Base-by-base conservation (phyloP, 2,329 filamentous ascomycete species). In the Pseudogymnoascus sp. region DNA sequence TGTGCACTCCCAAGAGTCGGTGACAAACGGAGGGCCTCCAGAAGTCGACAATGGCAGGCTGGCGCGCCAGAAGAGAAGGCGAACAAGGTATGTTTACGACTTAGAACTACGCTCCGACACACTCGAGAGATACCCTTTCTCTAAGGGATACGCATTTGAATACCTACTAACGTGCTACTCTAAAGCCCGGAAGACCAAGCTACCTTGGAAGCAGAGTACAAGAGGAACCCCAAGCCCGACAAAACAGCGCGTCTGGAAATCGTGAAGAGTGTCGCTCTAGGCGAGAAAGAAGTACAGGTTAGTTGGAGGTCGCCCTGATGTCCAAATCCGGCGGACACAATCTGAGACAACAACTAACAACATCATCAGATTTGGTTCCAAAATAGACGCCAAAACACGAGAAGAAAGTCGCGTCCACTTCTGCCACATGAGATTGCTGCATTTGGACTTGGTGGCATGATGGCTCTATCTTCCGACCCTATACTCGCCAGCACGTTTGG, bases 231-330 rank as follows among this genome's bases (percentile, higher is more conserved):
- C 5, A 97, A 96, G 76, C 93, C 93, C 36, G 93, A 96, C 78
- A 97, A 96, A 77, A 83, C 86, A 63, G 89, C 91, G 75, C 90
- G 93, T 77, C 83, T 90, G 57, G 87, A 88, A 64, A 92, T 97
- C 67, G 91, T 96, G 65, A 84, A 85, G 77, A 89, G 87, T 76
- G 92, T 97, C 66, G 89, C 90, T 23, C 82, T 97, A 67, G 93
- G 90, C 69, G 93, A 97, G 78, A 97, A 96, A 76, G 93, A 97
- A 79, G 91, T 97, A 39, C 93, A 97, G 86, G 93, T 96, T 79
- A 76, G 87, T 76, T 57, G 65, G 40, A 51, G 51, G 6, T 31
- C 54, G 11, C 59, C 14, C 29, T 47, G 7, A 45, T 59, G 36
- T 47, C 40, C 29, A 59, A n/a, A 54, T 42, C 39, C 29, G 36